Conservation (phyloP, 768 basidiomycete genomes). For the Kwoniella sp. region DNA sequence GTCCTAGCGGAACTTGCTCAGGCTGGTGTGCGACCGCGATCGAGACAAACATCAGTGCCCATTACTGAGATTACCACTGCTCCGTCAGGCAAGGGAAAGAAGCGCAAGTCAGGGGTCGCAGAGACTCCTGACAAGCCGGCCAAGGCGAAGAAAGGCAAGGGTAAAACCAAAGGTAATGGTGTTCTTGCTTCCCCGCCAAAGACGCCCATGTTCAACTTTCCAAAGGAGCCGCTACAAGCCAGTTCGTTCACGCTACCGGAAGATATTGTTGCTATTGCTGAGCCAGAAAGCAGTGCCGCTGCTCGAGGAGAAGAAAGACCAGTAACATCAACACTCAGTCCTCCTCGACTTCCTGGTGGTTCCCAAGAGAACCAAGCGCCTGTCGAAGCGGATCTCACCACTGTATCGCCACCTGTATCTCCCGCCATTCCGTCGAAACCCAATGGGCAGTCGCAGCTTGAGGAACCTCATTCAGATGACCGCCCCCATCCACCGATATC, state of each 20-base stretch:
- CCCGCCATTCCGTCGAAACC: too few relatives aligned
- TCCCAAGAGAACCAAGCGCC: neutral
- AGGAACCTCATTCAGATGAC: too few relatives aligned
- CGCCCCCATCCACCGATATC: neutral
- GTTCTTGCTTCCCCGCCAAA: neutral
- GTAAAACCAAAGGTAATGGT: neutral
- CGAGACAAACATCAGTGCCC: neutral
- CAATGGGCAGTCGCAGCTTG: too few relatives aligned
- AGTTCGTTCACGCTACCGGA: slow-evolving; percentile 16
- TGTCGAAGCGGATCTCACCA: too few relatives aligned
- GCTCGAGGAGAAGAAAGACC: neutral
- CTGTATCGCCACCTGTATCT: too few relatives aligned
- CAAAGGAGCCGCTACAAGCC: slow-evolving; percentile 13
- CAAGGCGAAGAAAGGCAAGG: neutral
- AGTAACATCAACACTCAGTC: neutral
- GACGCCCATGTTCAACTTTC: slow-evolving; percentile 10
- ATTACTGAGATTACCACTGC: too few relatives aligned
- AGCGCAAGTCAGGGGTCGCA: slow-evolving; percentile 1
- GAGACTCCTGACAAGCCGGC: neutral
- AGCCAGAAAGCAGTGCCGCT: neutral
- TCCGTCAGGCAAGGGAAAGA: neutral
- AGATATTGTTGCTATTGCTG: slow-evolving; percentile 2
- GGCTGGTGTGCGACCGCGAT: slow-evolving; percentile 7
- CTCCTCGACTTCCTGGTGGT: neutral
- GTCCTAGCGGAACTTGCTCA: slow-evolving; percentile 12